Conservation (phyloP, 2,329 filamentous ascomycete genomes). For the Phyllosticta citriasiana region DNA sequence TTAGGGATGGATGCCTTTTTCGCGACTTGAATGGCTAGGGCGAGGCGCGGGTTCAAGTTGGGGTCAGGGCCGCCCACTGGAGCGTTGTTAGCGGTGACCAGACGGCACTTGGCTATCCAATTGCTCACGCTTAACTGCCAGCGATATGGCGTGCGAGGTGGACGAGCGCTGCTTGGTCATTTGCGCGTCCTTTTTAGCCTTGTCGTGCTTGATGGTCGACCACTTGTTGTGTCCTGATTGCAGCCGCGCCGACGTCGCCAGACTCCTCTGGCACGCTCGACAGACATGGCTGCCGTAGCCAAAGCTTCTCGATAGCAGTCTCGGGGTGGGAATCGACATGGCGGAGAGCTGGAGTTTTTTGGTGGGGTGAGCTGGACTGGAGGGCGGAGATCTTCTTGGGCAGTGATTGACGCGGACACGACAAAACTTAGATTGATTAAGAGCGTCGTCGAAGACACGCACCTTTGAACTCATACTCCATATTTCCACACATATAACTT, state of each 20-base stretch:
- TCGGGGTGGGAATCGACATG: conserved; percentile 2
- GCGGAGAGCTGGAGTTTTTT: not conserved
- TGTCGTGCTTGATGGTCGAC: conserved; percentile 94
- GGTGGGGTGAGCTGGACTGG: not conserved
- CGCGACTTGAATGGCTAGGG: conserved; percentile 60
- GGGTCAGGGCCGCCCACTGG: conserved; percentile 67
- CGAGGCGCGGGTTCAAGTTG: conserved; percentile 65
- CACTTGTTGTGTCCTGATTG: conserved; percentile 77
- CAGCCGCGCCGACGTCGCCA: conserved; percentile 25
- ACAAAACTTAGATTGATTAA: too few relatives aligned
- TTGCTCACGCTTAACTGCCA: conserved; percentile 60
- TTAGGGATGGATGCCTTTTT: conserved; percentile 86
- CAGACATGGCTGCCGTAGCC: conserved; percentile 1
- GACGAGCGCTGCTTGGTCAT: conserved; percentile 62
- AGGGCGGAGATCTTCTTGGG: not conserved
- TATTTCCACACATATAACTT: conserved; percentile 20
- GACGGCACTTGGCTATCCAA: not conserved
- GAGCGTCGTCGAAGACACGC: not conserved
- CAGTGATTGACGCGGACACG: not conserved
- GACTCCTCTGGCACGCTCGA: conserved; percentile 17
- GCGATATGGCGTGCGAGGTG: conserved; percentile 62
- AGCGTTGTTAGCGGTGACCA: not conserved
- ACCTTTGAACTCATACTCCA: conserved; percentile 21
- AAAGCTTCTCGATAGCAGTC: not conserved
- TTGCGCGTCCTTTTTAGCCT: conserved; percentile 71